Evolutionary conservation across 2,329 filamentous ascomycete species (phyloP).

Genomic region (Beauveria sp.): DNA sequence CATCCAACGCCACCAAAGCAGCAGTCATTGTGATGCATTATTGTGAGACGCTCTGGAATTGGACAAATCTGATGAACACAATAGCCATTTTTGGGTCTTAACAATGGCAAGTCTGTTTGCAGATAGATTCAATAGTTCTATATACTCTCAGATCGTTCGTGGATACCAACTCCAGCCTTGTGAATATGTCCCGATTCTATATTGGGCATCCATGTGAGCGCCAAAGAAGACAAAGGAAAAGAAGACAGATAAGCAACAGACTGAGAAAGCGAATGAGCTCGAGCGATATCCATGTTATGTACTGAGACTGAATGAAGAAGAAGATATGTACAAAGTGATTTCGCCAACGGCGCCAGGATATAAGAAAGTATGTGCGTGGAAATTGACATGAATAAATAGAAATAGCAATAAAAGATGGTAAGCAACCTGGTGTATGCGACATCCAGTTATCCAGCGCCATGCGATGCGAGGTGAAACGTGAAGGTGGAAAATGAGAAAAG

Average conservation of each 20-base stretch:
- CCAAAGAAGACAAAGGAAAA: conserved; percentile 12
- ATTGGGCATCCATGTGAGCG: conserved; percentile 27
- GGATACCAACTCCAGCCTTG: conserved; percentile 11
- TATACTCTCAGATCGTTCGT: neutral
- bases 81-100: neutral
- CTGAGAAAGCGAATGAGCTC: neutral
- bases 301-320: neutral
- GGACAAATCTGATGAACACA: neutral
- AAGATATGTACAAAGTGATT: conserved; percentile 7
- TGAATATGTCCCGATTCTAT: conserved; percentile 18
- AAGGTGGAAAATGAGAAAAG: neutral
- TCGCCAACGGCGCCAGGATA: neutral
- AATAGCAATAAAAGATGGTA: conserved; percentile 2
- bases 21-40: neutral
- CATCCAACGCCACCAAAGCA: neutral
- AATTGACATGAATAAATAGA: conserved; percentile 1
- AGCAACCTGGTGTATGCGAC: conserved; percentile 2
- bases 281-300: neutral
- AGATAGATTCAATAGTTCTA: neutral
- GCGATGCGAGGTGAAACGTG: conserved; percentile 1
- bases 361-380: conserved; percentile 18
- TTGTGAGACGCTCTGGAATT: neutral
- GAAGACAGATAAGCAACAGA: conserved; percentile 14
- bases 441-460: conserved; percentile 7
- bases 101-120: neutral